These are phyloP conservation scores for Sanghuangporus baumii DNA, from an alignment of 1,284 basidiomycete species.

Conservation along the genomic window DNA sequence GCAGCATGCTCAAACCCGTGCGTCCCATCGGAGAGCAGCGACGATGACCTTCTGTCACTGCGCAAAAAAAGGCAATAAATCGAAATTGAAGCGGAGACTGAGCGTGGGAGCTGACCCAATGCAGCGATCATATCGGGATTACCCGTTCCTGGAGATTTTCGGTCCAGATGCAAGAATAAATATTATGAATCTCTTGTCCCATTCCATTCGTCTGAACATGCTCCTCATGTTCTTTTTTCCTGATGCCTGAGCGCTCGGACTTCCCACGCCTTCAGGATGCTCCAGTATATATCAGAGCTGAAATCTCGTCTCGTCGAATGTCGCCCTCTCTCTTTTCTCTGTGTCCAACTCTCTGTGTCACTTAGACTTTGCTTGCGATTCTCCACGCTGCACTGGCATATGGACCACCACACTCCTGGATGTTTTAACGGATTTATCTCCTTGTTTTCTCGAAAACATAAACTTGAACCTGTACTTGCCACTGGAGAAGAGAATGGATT, in stretches of 20 bases:
- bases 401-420: slow-evolving; percentile 1
- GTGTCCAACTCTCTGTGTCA: not conserved
- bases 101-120: not conserved
- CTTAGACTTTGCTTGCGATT: not conserved
- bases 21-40: not conserved
- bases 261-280: not conserved
- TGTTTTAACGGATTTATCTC: slow-evolving; percentile 2
- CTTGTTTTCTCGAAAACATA: not conserved
- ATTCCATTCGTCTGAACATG: not conserved
- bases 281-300: not conserved
- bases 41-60: not conserved
- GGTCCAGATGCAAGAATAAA: not conserved
- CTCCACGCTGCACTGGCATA: not conserved
- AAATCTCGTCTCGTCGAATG: not conserved
- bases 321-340: not conserved
- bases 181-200: not conserved
- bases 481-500: not conserved
- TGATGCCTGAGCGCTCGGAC: not conserved
- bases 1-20: not conserved
- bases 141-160: not conserved
- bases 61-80: not conserved
- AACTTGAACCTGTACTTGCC: not conserved
- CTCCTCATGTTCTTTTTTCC: not conserved
- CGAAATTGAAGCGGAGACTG: not conserved
- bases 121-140: slow-evolving; percentile 8